These are phyloP conservation scores for Boletellus ananiceps DNA, from an alignment of 768 basidiomycete species.

Conservation along the genomic window DNA sequence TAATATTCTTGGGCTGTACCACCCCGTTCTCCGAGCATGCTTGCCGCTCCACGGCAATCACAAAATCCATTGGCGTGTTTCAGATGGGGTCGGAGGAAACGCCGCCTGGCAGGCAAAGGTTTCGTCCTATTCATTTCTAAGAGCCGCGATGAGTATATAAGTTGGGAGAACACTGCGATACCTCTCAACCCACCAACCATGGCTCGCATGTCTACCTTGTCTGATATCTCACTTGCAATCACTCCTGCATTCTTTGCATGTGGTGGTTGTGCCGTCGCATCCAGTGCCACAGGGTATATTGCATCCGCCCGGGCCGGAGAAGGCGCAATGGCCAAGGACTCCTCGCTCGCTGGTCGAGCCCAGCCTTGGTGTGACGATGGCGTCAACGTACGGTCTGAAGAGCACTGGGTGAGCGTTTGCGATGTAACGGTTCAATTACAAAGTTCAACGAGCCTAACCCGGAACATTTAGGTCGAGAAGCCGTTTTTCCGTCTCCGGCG, in stretches of 20 bases:
- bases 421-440: too few species aligned
- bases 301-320: not conserved
- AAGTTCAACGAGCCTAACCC: too few species aligned
- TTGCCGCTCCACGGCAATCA: too few species aligned
- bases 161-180: not conserved
- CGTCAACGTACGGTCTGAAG: not conserved
- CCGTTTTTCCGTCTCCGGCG: not conserved
- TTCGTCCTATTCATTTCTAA: too few species aligned
- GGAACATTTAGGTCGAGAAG: too few species aligned
- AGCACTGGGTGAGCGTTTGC: too few species aligned
- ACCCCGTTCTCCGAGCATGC: too few species aligned
- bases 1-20: too few species aligned
- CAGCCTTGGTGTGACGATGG: not conserved
- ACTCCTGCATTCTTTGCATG: not conserved
- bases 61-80: too few species aligned
- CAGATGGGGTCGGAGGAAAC: too few species aligned
- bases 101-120: too few species aligned
- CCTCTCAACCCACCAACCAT: not conserved
- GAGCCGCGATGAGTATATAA: not conserved
- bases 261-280: conserved; percentile 1
- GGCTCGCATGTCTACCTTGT: not conserved
- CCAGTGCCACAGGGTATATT: not conserved
- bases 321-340: too few species aligned
- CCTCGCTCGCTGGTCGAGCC: not conserved
- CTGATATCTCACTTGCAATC: not conserved